Conservation (phyloP, 345 rosid species). For the Brassica incana region DNA sequence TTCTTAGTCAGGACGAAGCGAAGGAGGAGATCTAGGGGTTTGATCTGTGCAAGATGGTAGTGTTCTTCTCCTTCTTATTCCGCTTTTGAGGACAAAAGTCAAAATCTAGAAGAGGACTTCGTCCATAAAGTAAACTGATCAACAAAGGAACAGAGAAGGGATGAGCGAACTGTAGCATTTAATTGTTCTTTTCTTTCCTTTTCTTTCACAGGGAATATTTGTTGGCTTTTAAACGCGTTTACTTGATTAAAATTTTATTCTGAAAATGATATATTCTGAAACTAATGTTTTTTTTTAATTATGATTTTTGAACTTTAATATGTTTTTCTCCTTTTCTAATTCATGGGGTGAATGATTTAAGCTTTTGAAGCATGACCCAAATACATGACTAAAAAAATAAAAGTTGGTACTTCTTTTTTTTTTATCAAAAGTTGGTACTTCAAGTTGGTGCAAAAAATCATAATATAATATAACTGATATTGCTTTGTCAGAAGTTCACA, state of each 20-base stretch:
- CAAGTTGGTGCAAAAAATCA: slow-evolving; percentile 29
- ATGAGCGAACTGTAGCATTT: slow-evolving; percentile 25
- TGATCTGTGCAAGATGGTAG: slow-evolving; percentile 10
- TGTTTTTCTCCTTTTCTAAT: not conserved
- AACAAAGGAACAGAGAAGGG: slow-evolving; percentile 15
- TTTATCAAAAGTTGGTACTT: not conserved
- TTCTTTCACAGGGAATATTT: slow-evolving; percentile 25
- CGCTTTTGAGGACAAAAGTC: slow-evolving; percentile 30
- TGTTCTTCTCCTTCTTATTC: not conserved
- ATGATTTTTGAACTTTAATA: not conserved
- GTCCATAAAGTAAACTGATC: slow-evolving; percentile 36
- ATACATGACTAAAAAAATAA: not conserved
- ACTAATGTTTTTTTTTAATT: not conserved
- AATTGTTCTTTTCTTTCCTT: not conserved
- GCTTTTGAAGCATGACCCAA: slow-evolving; percentile 13
- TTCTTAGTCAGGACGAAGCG: not conserved
- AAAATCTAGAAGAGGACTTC: slow-evolving; percentile 29
- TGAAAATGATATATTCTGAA: not conserved
- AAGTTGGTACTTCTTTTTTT: not conserved
- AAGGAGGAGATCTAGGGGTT: not conserved
- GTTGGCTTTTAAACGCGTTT: slow-evolving; percentile 31
- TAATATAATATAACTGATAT: slow-evolving; percentile 1
- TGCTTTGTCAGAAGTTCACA: slow-evolving; percentile 9
- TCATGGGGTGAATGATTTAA: slow-evolving; percentile 12
- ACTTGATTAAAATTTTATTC: not conserved